Evolutionary conservation across 306 rosid species (phyloP).

Genomic region (Cyclanthera cordifolia): DNA sequence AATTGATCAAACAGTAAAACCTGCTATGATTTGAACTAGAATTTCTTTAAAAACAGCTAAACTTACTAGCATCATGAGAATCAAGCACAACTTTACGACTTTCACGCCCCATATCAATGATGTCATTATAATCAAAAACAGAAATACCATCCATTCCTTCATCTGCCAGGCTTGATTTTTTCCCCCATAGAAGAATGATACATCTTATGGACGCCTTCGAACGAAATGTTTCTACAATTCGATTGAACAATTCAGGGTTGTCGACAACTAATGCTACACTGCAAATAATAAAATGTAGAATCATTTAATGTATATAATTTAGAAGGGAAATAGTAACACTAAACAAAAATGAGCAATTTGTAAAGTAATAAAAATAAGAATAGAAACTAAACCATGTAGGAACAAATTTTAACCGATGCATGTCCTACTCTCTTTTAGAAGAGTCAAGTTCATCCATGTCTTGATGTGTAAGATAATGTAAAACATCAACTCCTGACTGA

Average conservation of each 20-base stretch:
- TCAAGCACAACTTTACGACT: conserved; percentile 35
- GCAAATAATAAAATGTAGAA: conserved; percentile 16
- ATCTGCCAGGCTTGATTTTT: conserved; percentile 43
- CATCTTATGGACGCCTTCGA: conserved; percentile 48
- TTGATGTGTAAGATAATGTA: not conserved
- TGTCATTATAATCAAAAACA: conserved; percentile 46
- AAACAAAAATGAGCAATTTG: not conserved
- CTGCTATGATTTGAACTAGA: conserved; percentile 1
- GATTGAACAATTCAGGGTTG: conserved; percentile 66
- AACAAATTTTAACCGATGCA: not conserved
- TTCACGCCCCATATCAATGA: conserved; percentile 49
- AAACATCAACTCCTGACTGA: not conserved
- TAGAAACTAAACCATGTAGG: not conserved
- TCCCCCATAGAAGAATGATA: conserved; percentile 89
- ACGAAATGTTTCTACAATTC: conserved; percentile 42
- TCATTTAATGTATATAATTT: too few species aligned
- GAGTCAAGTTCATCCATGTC: not conserved
- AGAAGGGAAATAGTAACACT: too few species aligned
- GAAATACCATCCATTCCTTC: conserved; percentile 35
- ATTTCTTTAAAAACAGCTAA: conserved; percentile 14
- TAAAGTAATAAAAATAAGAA: not conserved
- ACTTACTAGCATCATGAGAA: conserved; percentile 52
- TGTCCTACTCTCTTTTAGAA: not conserved
- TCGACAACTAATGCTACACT: conserved; percentile 84
- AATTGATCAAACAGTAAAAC: not conserved